Evolutionary conservation across 1,139 yeast species (phyloP).

Genomic region (Pichia sp.): DNA sequence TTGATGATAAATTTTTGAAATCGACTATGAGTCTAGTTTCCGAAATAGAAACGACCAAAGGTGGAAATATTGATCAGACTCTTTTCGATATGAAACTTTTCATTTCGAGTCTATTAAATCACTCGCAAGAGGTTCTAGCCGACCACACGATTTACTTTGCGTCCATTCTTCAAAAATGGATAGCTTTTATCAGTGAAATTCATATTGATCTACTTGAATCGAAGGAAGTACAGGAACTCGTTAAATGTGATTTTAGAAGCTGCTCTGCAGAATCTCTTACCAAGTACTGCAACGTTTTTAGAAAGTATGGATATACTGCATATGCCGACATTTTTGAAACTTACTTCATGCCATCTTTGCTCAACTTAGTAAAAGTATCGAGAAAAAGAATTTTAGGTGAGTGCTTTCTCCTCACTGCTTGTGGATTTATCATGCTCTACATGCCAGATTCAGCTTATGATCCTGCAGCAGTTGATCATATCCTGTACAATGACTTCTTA

Average conservation of each 20-base stretch:
- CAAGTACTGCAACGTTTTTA: constrained; percentile 12
- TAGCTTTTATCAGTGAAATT: constrained; percentile 33
- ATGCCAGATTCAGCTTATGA: constrained; percentile 83
- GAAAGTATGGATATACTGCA: constrained; percentile 14
- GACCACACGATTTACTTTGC: constrained; percentile 38
- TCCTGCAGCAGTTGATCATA: constrained; percentile 88
- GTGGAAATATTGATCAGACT: constrained; percentile 45
- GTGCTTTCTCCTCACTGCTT: constrained; percentile 65
- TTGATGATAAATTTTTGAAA: constrained; percentile 37
- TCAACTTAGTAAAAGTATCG: constrained; percentile 19
- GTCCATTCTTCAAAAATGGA: constrained; percentile 45
- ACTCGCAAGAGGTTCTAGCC: constrained; percentile 42
- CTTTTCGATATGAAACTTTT: constrained; percentile 49
- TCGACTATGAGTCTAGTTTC: constrained; percentile 19
- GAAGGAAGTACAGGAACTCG: constrained; percentile 1
- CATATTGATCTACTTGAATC: constrained; percentile 17
- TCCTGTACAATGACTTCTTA: constrained; percentile 43
- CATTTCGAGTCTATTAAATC: constrained; percentile 39
- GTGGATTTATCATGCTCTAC: constrained; percentile 64
- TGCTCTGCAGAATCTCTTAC: constrained; percentile 1
- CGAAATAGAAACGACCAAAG: constrained; percentile 35
- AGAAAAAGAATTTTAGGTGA: constrained; percentile 45
- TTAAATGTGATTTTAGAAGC: neutral
- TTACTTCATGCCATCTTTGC: constrained; percentile 45
- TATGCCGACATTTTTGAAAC: constrained; percentile 33